These are phyloP conservation scores for Acrocalymma vagum DNA, from an alignment of 2,329 filamentous ascomycete genomes.

Conservation along the genomic window DNA sequence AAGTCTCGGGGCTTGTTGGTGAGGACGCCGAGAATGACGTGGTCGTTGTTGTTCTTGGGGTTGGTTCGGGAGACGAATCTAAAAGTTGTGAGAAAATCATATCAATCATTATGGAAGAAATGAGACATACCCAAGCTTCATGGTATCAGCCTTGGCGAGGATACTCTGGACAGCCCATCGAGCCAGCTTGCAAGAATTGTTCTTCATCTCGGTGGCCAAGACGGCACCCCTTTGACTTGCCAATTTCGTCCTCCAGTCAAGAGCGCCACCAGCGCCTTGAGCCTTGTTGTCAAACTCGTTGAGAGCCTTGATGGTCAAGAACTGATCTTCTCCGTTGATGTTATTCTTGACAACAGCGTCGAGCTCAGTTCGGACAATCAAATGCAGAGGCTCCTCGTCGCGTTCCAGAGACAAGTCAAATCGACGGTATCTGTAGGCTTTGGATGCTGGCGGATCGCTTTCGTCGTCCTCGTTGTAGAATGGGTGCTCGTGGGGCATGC, in stretches of 20 bases:
- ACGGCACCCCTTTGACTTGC: slow-evolving; percentile 95
- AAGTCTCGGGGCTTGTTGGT: slow-evolving; percentile 99
- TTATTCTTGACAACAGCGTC: slow-evolving; percentile 97
- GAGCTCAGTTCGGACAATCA: slow-evolving; percentile 93
- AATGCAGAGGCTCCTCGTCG: slow-evolving; percentile 91
- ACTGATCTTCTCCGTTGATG: slow-evolving; percentile 90
- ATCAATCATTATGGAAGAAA: slow-evolving; percentile 11
- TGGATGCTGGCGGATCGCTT: slow-evolving; percentile 91
- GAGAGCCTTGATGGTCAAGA: slow-evolving; percentile 90
- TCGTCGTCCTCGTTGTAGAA: slow-evolving; percentile 97
- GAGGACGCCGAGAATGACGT: slow-evolving; percentile 93
- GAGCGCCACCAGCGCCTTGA: slow-evolving; percentile 89
- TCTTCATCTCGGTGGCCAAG: slow-evolving; percentile 99
- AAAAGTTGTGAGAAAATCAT: slow-evolving; percentile 33
- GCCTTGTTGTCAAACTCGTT: slow-evolving; percentile 99
- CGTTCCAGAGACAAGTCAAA: slow-evolving; percentile 93
- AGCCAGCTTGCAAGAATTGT: slow-evolving; percentile 98
- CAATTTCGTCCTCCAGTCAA: slow-evolving; percentile 97
- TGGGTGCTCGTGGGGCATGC: slow-evolving; percentile 89
- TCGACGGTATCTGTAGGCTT: slow-evolving; percentile 97
- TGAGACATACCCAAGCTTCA: slow-evolving; percentile 88
- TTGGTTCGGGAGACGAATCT: slow-evolving; percentile 96
- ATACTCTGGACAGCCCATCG: slow-evolving; percentile 98
- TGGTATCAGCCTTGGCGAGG: slow-evolving; percentile 93
- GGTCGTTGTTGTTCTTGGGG: slow-evolving; percentile 90